Evolutionary conservation across 345 rosid genomes (phyloP), one percentile per base, ranked within the genome.

Genomic region (Eucalyptus caleyi): DNA sequence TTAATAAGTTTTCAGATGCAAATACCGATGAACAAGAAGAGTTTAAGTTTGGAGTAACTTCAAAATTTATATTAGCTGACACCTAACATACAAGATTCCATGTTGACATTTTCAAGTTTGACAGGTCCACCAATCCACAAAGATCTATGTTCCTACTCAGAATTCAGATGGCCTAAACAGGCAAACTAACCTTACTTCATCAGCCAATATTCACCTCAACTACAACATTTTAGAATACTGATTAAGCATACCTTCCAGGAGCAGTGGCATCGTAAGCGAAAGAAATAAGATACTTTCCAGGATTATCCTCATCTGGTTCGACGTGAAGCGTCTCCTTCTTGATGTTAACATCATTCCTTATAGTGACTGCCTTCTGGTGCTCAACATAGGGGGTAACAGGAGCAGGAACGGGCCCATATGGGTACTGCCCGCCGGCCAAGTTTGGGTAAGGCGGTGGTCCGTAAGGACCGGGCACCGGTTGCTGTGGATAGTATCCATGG

Each of bases 181-280:
- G n/a, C 72, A 72, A 90, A 62, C 40, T 21, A 18, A 50, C 54
- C 34, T 32, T 77, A 60, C 32, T 65, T 30, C 26, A 65, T 27
- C 14, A 50, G 15, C 59, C 50, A 6, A 56, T 53, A 60, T 27
- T 42, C 60, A 47, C 86, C 59, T 56, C 21, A 37, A 10, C 82
- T 72, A 72, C 51, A 27, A 53, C 10, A 86, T 82, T n/a, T n/a
- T 44, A 69, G 53, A 18, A 62, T 32, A 40, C 6, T 21, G 47
- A 40, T 11, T 21, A 21, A 21, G 83, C 88, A 21, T 90, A 93
- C 96, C 95, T 91, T 89, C 95, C 94, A 24, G 94, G 91, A 24
- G 91, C 93, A 65, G 92, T 91, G 62, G 96, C 96, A 89, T 94
- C 95, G 87, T 92, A 94, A 23, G 92, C 92, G 93, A 94, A 94